phyloP scores from a whole-genome alignment of 495 filamentous ascomycete genomes.

The Lasiosphaeriaceae sp. region DNA sequence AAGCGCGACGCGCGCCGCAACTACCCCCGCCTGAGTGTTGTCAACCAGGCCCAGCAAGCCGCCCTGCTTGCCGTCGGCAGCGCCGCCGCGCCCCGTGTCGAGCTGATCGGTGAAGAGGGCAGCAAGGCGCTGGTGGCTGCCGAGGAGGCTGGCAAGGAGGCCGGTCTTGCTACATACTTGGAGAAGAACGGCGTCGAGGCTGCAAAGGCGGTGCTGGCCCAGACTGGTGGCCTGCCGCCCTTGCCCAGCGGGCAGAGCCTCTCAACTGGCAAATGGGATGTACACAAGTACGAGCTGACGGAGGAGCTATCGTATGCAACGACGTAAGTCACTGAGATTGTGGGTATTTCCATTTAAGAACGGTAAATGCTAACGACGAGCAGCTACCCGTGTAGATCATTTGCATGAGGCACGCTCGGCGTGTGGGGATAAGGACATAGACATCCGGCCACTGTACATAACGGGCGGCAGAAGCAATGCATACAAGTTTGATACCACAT shows the following conservation, averaged over 20 bases:
- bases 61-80: conserved; percentile 82
- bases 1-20: conserved; percentile 83
- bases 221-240: conserved; percentile 70
- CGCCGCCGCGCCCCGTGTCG: conserved; percentile 72
- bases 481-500: background rate
- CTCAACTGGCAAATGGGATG: conserved; percentile 42
- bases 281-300: conserved; percentile 52
- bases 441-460: conserved; percentile 12
- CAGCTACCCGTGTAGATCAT: conserved; percentile 39
- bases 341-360: background rate
- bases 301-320: conserved; percentile 54
- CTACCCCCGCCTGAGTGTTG: conserved; percentile 78
- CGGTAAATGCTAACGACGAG: conserved; percentile 18
- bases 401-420: conserved; percentile 14
- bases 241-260: conserved; percentile 63
- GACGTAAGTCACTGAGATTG: conserved; percentile 43
- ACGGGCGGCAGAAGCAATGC: conserved; percentile 1
- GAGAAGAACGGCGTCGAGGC: conserved; percentile 60
- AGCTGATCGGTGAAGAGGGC: conserved; percentile 81
- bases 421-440: background rate
- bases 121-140: conserved; percentile 73
- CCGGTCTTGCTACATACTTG: conserved; percentile 64
- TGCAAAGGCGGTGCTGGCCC: conserved; percentile 61
- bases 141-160: conserved; percentile 67
- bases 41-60: conserved; percentile 82